phyloP scores from a whole-genome alignment of 2,329 filamentous ascomycete species.

The Diaporthe citriasiana region DNA sequence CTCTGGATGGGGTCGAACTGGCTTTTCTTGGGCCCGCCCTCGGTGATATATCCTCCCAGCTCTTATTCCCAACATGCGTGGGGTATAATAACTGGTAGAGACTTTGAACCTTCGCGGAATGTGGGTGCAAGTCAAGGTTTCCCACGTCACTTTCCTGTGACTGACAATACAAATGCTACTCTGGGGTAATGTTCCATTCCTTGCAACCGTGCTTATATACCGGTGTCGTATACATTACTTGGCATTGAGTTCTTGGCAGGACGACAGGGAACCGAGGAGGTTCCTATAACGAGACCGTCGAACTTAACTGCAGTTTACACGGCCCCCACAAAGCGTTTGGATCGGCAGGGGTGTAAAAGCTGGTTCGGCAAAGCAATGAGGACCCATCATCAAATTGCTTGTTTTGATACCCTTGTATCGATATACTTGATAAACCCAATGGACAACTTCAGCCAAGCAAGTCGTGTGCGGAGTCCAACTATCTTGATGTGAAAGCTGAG shows the following conservation, averaged over 20 bases:
- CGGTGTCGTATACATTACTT: not conserved
- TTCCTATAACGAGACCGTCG: not conserved
- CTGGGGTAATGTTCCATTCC: not conserved
- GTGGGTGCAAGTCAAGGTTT: not conserved
- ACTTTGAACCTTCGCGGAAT: not conserved
- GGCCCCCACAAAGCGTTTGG: not conserved
- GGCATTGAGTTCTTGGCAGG: not conserved
- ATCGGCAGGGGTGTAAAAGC: no score
- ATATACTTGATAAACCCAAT: not conserved
- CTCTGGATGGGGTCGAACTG: not conserved
- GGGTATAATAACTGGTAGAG: not conserved
- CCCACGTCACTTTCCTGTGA: no score
- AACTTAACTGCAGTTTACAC: not conserved
- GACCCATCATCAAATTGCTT: no score
- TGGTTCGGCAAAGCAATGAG: no score
- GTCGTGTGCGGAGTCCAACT: not conserved
- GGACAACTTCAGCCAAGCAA: not conserved
- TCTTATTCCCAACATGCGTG: not conserved
- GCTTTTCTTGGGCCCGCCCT: not conserved
- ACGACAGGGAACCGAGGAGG: not conserved
- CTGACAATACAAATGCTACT: not conserved
- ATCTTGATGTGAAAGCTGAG: no score
- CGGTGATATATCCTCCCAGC: not conserved
- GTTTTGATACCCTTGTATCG: no score
- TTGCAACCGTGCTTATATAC: not conserved